Conservation (phyloP, 1,284 basidiomycete species). For the Cutaneotrichosporon sp. region DNA sequence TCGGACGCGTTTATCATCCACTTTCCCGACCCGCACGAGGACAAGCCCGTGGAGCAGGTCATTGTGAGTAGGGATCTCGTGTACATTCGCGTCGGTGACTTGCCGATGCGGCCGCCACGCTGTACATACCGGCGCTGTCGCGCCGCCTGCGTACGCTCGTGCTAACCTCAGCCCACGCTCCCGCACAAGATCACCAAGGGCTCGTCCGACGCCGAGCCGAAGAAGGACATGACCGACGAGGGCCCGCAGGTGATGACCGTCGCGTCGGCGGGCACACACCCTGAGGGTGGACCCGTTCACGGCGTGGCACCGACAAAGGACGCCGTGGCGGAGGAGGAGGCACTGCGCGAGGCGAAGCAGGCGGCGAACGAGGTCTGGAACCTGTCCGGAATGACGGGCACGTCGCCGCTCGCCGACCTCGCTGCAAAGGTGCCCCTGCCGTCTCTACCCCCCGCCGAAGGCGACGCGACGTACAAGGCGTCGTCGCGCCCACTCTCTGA, state of each 20-base stretch:
- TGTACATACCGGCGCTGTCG: no score
- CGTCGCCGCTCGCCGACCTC: background rate
- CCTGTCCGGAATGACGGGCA: background rate
- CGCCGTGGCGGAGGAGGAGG: background rate
- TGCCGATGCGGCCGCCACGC: background rate
- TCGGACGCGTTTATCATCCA: slow-evolving; percentile 6
- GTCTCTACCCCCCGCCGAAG: background rate
- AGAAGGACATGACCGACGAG: background rate
- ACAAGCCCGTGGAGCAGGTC: slow-evolving; percentile 23
- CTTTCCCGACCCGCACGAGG: slow-evolving; percentile 18
- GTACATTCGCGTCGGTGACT: background rate
- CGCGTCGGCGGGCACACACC: slow-evolving; percentile 60
- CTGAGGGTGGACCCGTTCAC: slow-evolving; percentile 61
- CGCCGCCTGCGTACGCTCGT: background rate
- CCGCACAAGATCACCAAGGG: slow-evolving; percentile 42
- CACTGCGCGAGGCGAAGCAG: background rate
- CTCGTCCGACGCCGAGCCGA: background rate
- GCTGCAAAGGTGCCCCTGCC: slow-evolving; percentile 2
- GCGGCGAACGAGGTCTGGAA: slow-evolving; percentile 2
- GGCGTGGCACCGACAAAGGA: background rate
- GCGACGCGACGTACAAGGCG: slow-evolving; percentile 28
- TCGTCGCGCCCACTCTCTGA: slow-evolving; percentile 52
- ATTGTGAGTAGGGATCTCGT: slow-evolving; percentile 32
- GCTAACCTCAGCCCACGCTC: slow-evolving; percentile 34
- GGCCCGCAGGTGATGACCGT: slow-evolving; percentile 67